phyloP scores from a whole-genome alignment of 495 filamentous ascomycete species.

The Neurospora sp. region DNA sequence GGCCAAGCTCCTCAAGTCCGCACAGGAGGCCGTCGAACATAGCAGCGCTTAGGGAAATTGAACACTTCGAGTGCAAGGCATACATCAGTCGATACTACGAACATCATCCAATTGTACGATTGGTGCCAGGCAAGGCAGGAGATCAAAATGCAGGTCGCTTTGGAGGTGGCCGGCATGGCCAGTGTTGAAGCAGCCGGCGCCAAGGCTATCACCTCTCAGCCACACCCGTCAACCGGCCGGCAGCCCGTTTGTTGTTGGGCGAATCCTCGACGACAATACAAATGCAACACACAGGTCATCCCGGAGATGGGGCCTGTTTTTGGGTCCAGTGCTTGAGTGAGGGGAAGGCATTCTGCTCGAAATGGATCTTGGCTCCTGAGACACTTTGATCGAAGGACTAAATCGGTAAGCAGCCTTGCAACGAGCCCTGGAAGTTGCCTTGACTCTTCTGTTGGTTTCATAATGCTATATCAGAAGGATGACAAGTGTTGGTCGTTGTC shows the following conservation, averaged over 20 bases:
- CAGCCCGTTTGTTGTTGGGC: not conserved
- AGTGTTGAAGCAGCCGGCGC: not conserved
- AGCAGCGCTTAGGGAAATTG: not conserved
- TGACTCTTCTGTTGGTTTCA: too few relatives aligned
- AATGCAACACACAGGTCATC: not conserved
- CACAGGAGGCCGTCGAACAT: constrained; percentile 7
- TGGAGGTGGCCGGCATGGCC: not conserved
- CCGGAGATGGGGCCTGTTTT: not conserved
- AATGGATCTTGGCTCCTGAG: not conserved
- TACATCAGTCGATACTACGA: not conserved
- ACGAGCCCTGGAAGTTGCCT: not conserved
- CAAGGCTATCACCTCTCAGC: not conserved
- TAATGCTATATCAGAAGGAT: too few relatives aligned
- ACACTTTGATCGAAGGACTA: not conserved
- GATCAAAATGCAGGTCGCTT: not conserved
- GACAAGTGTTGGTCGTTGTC: not conserved
- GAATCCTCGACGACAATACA: not conserved
- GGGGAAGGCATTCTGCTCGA: not conserved
- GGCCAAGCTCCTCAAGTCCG: constrained; percentile 26
- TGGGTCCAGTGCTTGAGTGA: not conserved
- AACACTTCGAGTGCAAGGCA: not conserved
- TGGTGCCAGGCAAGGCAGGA: not conserved
- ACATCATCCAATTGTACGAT: not conserved
- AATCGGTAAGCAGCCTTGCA: not conserved
- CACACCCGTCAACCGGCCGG: not conserved